These are phyloP conservation scores for Halophytophthora polymorphica DNA, from an alignment of 352 stramenopile species.

Conservation along the genomic window DNA sequence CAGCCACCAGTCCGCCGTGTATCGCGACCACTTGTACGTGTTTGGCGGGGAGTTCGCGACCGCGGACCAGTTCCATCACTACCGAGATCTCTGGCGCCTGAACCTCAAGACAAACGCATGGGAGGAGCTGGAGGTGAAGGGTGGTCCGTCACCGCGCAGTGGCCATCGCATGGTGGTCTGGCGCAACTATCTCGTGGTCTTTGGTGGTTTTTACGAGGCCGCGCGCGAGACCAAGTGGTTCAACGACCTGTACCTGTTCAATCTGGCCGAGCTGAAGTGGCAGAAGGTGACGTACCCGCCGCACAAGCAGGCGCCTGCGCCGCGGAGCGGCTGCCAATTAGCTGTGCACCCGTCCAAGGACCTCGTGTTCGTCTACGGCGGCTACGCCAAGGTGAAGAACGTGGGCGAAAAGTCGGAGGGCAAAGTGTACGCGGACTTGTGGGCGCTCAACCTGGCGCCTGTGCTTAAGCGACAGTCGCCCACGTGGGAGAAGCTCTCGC, in stretches of 20 bases:
- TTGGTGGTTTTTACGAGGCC: conserved; percentile 97
- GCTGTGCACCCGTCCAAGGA: conserved; percentile 86
- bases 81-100: conserved; percentile 89
- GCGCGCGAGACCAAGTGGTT: conserved; percentile 92
- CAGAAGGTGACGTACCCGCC: conserved; percentile 71
- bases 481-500: conserved; percentile 93
- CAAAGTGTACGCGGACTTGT: conserved; percentile 95
- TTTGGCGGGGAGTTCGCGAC: conserved; percentile 97
- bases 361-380: conserved; percentile 92
- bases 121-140: conserved; percentile 89
- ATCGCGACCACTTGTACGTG: conserved; percentile 95
- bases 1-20: conserved; percentile 94
- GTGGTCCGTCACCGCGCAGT: conserved; percentile 74
- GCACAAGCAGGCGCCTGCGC: conserved; percentile 54
- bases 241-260: conserved; percentile 94
- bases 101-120: conserved; percentile 94
- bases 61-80: conserved; percentile 97
- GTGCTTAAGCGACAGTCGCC: conserved; percentile 88
- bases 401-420: conserved; percentile 88
- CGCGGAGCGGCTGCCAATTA: conserved; percentile 82
- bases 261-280: conserved; percentile 89
- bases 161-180: conserved; percentile 94
- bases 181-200: conserved; percentile 95
- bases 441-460: conserved; percentile 91
- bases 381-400: conserved; percentile 95